Base-by-base conservation (phyloP, 148 eudicot species). In the Persicaria tinctoria region DNA sequence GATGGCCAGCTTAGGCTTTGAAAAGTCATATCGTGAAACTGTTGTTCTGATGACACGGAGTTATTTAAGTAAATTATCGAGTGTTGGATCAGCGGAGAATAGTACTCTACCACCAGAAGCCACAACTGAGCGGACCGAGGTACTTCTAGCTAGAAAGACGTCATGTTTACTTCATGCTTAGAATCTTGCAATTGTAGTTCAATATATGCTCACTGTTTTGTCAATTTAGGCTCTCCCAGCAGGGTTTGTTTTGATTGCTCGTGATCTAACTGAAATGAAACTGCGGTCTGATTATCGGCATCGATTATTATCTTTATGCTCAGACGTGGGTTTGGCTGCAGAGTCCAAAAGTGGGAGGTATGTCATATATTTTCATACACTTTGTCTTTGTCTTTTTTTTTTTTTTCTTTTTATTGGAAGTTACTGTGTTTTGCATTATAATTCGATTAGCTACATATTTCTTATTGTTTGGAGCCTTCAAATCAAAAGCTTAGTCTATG, bases 261-360 rank as follows among this genome's bases (percentile, higher is more conserved):
- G 78, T 55, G 87, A 83, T 78, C 92, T 96, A 70, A 77, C 85
- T 14, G 85, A 68, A 75, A 64, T 76, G 46, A 92, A 90, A 74
- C 77, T 96, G 85, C 91, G 99, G 68, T 82, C 87, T 53, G 97
- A 96, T 79, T 96, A 87, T 78, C 97, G 99, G 66, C 90, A 92
- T 50, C 97, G 99, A 64, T 79, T 96, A 84, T 85, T 96, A 51
- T 90, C 97, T 13, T 82, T 96, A 79, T 96, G 99, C 86, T 96
- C 99, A 56, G 99, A 96, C 75, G 97, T 96, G 73, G 99, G 99
- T 71, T 88, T 92, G 85, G 97, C 97, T 74, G 97, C 99, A n/a
- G 99, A 96, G 84, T 86, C 97, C 46, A 92, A 90, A 87, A 87
- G 87, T 86, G 99, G 97, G 85, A 92, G 97, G 99, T 96, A 89